phyloP scores from a whole-genome alignment of 352 stramenopile species.

The Phytophthora constricta region DNA sequence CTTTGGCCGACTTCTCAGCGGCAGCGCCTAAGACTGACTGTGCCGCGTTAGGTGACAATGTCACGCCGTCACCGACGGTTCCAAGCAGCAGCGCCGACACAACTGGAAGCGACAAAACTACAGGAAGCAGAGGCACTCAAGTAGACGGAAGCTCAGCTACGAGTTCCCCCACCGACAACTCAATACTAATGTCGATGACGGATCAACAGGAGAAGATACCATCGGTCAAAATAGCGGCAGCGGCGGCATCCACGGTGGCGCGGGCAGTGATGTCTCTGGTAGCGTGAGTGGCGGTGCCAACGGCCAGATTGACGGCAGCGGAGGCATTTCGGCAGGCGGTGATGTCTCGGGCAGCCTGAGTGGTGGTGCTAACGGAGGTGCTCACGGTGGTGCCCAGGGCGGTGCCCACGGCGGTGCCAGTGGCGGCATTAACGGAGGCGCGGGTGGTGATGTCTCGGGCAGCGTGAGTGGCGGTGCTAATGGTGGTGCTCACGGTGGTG shows the following conservation, averaged over 20 bases:
- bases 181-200: not conserved
- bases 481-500: not conserved
- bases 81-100: too few relatives aligned
- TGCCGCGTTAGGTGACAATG: not conserved
- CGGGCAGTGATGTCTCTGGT: not conserved
- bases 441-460: not conserved
- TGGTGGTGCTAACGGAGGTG: not conserved
- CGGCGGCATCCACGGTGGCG: not conserved
- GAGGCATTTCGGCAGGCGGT: not conserved
- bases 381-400: not conserved
- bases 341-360: not conserved
- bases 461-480: not conserved
- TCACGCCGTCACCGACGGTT: not conserved
- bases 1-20: not conserved
- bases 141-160: not conserved
- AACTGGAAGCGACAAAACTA: not conserved
- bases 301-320: not conserved
- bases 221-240: not conserved
- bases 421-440: constrained; percentile 1
- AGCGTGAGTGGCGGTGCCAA: not conserved
- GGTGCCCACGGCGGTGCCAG: not conserved
- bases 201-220: not conserved
- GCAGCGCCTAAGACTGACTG: not conserved
- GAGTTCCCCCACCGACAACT: too few relatives aligned
- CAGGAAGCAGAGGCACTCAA: not conserved